Percentiles rank a stretch among this genome's conserved stretches.
Conservation (phyloP, 176 grass and related monocot genomes). For the Zea luxurians region DNA sequence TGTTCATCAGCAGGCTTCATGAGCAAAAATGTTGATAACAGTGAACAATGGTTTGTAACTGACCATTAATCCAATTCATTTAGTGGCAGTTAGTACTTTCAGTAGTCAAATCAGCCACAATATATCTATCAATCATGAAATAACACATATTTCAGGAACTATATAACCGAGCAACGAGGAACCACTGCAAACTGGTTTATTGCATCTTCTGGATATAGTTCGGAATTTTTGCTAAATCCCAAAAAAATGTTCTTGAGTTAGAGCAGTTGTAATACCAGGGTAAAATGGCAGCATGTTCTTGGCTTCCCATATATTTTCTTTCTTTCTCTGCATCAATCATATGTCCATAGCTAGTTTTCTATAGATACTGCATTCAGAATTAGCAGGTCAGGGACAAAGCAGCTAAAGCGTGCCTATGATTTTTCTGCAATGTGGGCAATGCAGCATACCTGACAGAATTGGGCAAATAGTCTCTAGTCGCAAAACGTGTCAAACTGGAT, state of each 20-base stretch:
- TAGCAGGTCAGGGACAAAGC: background rate
- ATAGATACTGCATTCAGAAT: background rate
- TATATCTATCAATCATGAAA: background rate
- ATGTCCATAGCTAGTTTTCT: background rate
- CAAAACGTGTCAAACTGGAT: background rate
- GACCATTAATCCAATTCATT: constrained; percentile 2
- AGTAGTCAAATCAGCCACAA: background rate
- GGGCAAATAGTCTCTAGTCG: background rate
- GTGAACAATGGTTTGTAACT: background rate
- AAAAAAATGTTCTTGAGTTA: background rate
- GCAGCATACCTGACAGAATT: background rate
- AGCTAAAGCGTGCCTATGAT: background rate
- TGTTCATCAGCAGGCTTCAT: constrained; percentile 7
- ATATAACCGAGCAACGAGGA: background rate
- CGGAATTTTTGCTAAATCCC: background rate
- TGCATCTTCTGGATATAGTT: background rate
- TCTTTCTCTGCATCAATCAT: background rate
- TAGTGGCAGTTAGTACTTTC: background rate
- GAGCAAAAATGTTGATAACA: background rate
- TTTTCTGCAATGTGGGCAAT: background rate
- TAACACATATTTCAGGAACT: background rate
- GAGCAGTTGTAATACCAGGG: background rate
- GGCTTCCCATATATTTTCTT: background rate
- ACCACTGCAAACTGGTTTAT: background rate
- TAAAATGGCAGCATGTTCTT: background rate